A percentile compares a stretch with the other conserved stretches of the same genome.
phyloP scores from a whole-genome alignment of 345 rosid species.

The Turritis glabra region DNA sequence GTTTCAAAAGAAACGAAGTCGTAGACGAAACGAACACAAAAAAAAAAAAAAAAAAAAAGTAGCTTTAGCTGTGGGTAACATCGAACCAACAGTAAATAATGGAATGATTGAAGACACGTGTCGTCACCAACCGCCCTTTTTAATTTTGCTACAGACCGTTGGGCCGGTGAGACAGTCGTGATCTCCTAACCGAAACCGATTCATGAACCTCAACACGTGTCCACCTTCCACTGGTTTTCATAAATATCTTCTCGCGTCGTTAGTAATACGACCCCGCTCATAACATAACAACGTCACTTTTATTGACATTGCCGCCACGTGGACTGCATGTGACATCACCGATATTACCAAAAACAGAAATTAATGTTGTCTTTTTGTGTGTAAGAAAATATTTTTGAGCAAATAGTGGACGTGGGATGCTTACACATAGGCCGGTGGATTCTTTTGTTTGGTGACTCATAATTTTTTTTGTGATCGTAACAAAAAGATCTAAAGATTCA shows the following conservation, averaged over 20 bases:
- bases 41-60: not conserved
- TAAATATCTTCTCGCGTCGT: conserved; percentile 18
- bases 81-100: not conserved
- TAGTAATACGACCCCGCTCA: not conserved
- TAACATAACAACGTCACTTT: conserved; percentile 25
- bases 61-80: not conserved
- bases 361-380: not conserved
- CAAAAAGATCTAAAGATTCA: conserved; percentile 4
- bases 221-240: not conserved
- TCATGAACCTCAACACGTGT: conserved; percentile 32
- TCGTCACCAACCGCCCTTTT: conserved; percentile 19
- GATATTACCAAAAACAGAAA: not conserved
- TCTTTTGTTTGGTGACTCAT: conserved; percentile 9
- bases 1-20: conserved; percentile 32
- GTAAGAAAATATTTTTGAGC: not conserved
- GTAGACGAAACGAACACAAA: conserved; percentile 31
- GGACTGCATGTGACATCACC: conserved; percentile 5
- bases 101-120: conserved; percentile 36
- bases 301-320: conserved; percentile 17
- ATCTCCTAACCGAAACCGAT: conserved; percentile 30
- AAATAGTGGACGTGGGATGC: conserved; percentile 33
- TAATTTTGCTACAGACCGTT: conserved; percentile 22
- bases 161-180: conserved; percentile 39
- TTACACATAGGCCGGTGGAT: conserved; percentile 36
- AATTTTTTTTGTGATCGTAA: conserved; percentile 16